A percentile compares a stretch with the other conserved stretches of the same genome.
phyloP scores from a whole-genome alignment of 345 rosid genomes.

The Eutrema yunnanense region DNA sequence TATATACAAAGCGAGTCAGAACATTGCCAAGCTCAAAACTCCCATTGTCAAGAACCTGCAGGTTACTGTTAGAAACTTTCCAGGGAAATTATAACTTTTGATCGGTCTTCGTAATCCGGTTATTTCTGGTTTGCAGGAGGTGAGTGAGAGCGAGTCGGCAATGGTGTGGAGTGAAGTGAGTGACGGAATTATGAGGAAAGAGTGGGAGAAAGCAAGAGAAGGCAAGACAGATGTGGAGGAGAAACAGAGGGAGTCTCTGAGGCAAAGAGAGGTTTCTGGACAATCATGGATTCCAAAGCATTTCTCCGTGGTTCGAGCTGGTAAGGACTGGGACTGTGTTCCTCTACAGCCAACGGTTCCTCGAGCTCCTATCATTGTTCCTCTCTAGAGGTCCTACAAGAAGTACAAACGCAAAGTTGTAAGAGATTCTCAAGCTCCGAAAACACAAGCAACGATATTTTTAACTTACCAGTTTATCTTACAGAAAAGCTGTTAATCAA shows the following conservation, averaged over 20 bases:
- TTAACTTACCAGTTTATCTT: background rate
- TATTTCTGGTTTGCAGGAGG: conserved; percentile 34
- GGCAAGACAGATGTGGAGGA: conserved; percentile 63
- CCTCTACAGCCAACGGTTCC: conserved; percentile 49
- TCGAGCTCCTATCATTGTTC: conserved; percentile 58
- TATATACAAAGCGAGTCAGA: conserved; percentile 59
- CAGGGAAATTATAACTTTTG: background rate
- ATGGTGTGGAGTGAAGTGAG: conserved; percentile 69
- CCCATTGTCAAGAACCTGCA: conserved; percentile 51
- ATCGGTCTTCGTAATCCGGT: background rate
- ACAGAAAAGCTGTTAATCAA: background rate
- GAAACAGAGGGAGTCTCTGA: conserved; percentile 47
- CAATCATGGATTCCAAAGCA: conserved; percentile 63
- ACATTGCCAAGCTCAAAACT: conserved; percentile 45
- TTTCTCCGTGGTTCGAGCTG: conserved; percentile 37
- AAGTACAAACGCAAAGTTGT: conserved; percentile 2
- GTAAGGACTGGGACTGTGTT: conserved; percentile 58
- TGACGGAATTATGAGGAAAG: conserved; percentile 44
- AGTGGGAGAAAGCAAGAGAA: conserved; percentile 73
- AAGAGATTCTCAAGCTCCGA: background rate
- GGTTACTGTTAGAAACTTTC: conserved; percentile 29
- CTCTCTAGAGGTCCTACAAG: conserved; percentile 20
- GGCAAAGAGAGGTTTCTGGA: conserved; percentile 40
- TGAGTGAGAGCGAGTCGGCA: conserved; percentile 55
- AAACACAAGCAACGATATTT: background rate